These are phyloP conservation scores for Dimocarpus longan DNA, from an alignment of 345 rosid genomes.

Conservation along the genomic window DNA sequence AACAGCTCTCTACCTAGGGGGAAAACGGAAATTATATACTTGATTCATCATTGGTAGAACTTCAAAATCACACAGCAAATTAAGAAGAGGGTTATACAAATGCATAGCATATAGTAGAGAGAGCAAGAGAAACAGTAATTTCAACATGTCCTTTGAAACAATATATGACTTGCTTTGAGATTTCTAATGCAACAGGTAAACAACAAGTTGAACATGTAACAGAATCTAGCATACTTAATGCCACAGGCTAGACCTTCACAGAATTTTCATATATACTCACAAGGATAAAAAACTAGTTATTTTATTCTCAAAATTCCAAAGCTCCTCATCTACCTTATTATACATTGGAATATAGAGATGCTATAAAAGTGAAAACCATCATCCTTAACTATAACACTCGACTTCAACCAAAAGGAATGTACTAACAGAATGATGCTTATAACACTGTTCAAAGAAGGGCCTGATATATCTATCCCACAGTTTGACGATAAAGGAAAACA, in stretches of 20 bases:
- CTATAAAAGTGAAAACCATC: neutral
- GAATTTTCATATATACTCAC: neutral
- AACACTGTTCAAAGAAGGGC: neutral
- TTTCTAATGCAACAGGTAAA: neutral
- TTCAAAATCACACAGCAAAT: neutral
- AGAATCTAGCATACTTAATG: neutral
- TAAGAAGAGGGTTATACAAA: neutral
- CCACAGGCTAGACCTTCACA: neutral
- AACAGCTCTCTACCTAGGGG: neutral
- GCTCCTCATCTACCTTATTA: neutral
- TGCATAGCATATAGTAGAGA: neutral
- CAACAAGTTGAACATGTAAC: neutral
- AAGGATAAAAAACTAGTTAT: neutral
- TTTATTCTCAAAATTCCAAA: neutral
- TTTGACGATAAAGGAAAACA: too few relatives aligned
- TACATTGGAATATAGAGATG: neutral
- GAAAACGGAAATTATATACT: neutral
- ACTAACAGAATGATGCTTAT: neutral
- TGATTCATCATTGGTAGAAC: neutral
- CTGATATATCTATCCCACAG: too few relatives aligned
- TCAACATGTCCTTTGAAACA: neutral
- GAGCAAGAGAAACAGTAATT: neutral
- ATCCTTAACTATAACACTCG: conserved; percentile 3
- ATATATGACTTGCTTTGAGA: neutral
- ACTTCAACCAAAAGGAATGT: neutral